Evolutionary conservation across 345 rosid genomes (phyloP).

Genomic region (Aquilaria yunnanensis): DNA sequence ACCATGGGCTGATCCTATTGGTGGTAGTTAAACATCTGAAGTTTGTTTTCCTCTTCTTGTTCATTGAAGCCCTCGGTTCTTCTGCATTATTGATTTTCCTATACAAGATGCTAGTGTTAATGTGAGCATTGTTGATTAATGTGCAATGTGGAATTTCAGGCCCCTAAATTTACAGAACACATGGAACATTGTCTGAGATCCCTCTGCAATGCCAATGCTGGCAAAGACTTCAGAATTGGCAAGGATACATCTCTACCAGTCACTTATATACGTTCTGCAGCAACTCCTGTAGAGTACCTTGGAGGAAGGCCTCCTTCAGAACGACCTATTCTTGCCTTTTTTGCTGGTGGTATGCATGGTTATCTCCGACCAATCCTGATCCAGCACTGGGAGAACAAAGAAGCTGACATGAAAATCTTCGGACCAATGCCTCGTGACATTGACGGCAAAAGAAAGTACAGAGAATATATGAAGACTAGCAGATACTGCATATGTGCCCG

Average conservation of each 20-base stretch:
- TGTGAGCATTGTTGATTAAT: slow-evolving; percentile 6
- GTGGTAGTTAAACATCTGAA: too few relatives aligned
- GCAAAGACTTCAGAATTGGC: slow-evolving; percentile 64
- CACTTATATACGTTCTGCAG: slow-evolving; percentile 55
- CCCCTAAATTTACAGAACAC: slow-evolving; percentile 43
- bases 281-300: slow-evolving; percentile 45
- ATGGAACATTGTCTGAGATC: slow-evolving; percentile 59
- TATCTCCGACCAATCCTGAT: slow-evolving; percentile 62
- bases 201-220: slow-evolving; percentile 78
- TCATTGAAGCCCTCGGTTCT: too few relatives aligned
- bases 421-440: slow-evolving; percentile 66
- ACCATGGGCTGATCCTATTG: too few relatives aligned
- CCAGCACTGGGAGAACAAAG: slow-evolving; percentile 68
- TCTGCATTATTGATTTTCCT: too few relatives aligned
- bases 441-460: slow-evolving; percentile 49
- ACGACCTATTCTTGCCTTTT: slow-evolving; percentile 68
- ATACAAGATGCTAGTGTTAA: too few relatives aligned
- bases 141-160: slow-evolving; percentile 37
- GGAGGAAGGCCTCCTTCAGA: slow-evolving; percentile 70
- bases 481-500: slow-evolving; percentile 85
- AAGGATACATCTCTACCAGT: slow-evolving; percentile 68
- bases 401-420: slow-evolving; percentile 70
- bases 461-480: slow-evolving; percentile 84
- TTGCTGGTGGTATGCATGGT: slow-evolving; percentile 89
- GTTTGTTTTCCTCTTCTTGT: too few relatives aligned